These are phyloP conservation scores for Termitomyces sp. DNA, from an alignment of 768 basidiomycete species.

Conservation along the genomic window DNA sequence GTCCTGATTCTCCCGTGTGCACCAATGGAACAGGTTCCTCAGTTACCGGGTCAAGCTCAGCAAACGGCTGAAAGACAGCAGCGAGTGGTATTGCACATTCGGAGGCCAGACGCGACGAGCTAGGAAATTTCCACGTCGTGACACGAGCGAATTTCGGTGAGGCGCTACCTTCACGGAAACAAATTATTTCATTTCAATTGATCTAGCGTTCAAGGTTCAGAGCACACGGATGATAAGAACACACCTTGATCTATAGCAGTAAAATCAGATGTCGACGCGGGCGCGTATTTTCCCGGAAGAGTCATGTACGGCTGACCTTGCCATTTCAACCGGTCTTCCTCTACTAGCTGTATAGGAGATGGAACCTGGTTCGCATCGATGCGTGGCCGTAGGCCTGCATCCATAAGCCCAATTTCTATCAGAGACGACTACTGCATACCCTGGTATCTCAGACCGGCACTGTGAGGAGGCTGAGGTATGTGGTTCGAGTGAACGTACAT, in stretches of 20 bases:
- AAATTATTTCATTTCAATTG: neutral
- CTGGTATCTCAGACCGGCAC: constrained; percentile 51
- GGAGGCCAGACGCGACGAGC: constrained; percentile 69
- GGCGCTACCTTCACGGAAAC: constrained; percentile 62
- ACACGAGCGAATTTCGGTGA: constrained; percentile 88
- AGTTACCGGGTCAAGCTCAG: constrained; percentile 66
- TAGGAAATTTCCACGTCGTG: constrained; percentile 88
- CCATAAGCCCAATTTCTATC: constrained; percentile 6
- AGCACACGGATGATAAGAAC: neutral
- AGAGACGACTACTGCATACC: constrained; percentile 21
- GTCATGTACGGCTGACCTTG: constrained; percentile 65
- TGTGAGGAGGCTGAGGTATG: constrained; percentile 70
- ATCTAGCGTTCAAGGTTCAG: neutral
- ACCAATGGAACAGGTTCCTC: constrained; percentile 83
- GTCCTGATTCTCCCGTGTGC: constrained; percentile 66
- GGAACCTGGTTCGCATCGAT: constrained; percentile 91
- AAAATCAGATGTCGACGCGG: constrained; percentile 84
- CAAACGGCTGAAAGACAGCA: constrained; percentile 88
- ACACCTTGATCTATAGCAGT: constrained; percentile 86
- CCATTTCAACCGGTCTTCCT: constrained; percentile 77
- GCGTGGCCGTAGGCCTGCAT: constrained; percentile 66
- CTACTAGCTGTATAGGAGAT: constrained; percentile 79
- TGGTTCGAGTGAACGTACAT: constrained; percentile 46
- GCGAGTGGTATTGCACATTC: constrained; percentile 85
- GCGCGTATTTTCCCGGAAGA: constrained; percentile 57